Percentiles rank a stretch among this genome's conserved stretches.
Conservation (phyloP, 1,284 basidiomycete genomes). For the Trametes polyzona region DNA sequence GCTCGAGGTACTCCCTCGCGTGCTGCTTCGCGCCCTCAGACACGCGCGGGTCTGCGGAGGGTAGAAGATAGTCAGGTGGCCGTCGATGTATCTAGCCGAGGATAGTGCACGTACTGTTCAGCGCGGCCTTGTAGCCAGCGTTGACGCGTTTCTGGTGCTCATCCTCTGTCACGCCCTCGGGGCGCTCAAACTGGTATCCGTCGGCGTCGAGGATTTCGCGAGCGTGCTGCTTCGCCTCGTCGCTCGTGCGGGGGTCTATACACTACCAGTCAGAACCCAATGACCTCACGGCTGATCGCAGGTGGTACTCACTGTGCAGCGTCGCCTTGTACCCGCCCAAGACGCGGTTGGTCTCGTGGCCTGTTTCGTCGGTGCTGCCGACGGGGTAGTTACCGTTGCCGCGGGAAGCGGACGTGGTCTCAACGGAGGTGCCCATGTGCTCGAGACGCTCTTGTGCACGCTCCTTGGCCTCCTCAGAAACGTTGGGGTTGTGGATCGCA, state of each 20-base stretch:
- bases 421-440: constrained; percentile 39
- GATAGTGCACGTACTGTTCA: constrained; percentile 42
- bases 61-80: constrained; percentile 38
- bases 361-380: constrained; percentile 14
- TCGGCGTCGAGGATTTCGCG: constrained; percentile 40
- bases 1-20: constrained; percentile 46
- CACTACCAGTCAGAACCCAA: background rate
- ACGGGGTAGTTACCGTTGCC: background rate
- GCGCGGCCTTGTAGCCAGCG: constrained; percentile 53
- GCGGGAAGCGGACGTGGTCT: constrained; percentile 7
- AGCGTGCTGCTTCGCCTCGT: constrained; percentile 50
- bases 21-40: constrained; percentile 47
- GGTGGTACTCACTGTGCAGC: constrained; percentile 43
- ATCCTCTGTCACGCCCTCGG: constrained; percentile 37
- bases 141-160: constrained; percentile 47
- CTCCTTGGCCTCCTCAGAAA: constrained; percentile 54
- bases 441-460: constrained; percentile 49
- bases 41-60: constrained; percentile 42
- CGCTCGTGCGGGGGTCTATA: constrained; percentile 37
- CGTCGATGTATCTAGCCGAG: constrained; percentile 27
- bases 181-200: constrained; percentile 34
- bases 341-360: constrained; percentile 37
- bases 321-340: constrained; percentile 59
- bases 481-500: constrained; percentile 55
- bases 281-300: background rate